Percentiles rank a stretch among this genome's conserved stretches.
These are phyloP conservation scores for Vitis rotundifolia DNA, from an alignment of 164 flowering plant species.

Conservation along the genomic window DNA sequence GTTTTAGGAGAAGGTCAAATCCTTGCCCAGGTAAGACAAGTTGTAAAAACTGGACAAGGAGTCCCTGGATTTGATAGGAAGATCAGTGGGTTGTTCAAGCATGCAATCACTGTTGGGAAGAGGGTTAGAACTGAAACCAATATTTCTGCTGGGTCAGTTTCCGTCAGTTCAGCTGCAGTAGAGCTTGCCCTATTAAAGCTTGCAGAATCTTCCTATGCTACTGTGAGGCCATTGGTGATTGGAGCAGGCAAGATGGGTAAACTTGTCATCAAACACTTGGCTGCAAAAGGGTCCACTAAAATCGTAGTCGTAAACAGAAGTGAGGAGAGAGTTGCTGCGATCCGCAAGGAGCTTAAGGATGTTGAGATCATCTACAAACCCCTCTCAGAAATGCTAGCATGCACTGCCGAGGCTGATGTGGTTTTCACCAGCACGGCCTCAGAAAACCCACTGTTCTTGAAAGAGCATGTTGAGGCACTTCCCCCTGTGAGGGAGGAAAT, in stretches of 20 bases:
- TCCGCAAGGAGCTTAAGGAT: constrained; percentile 74
- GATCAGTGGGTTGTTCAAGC: constrained; percentile 87
- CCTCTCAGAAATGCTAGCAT: constrained; percentile 65
- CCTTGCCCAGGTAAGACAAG: constrained; percentile 96
- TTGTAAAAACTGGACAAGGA: constrained; percentile 86
- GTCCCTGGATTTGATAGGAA: constrained; percentile 88
- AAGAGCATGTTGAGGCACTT: constrained; percentile 62
- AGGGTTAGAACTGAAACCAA: constrained; percentile 89
- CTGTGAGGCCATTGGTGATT: constrained; percentile 76
- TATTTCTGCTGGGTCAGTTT: constrained; percentile 93
- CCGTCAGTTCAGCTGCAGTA: constrained; percentile 99
- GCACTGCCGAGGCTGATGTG: constrained; percentile 87
- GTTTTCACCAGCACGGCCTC: constrained; percentile 97
- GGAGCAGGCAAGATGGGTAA: constrained; percentile 99
- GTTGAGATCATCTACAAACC: constrained; percentile 84
- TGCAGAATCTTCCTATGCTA: constrained; percentile 59
- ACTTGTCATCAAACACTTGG: constrained; percentile 97
- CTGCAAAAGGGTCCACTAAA: constrained; percentile 88
- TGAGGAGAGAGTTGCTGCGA: constrained; percentile 80
- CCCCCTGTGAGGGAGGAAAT: constrained; percentile 53
- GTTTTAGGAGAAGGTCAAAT: constrained; percentile 97
- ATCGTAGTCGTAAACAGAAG: constrained; percentile 89
- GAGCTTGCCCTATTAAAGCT: constrained; percentile 93
- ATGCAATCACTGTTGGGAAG: constrained; percentile 92
- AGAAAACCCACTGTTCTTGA: constrained; percentile 70